Percentiles rank a stretch among this genome's conserved stretches.
Conservation (phyloP, 2,329 filamentous ascomycete genomes). For the Xylariaceae sp. region DNA sequence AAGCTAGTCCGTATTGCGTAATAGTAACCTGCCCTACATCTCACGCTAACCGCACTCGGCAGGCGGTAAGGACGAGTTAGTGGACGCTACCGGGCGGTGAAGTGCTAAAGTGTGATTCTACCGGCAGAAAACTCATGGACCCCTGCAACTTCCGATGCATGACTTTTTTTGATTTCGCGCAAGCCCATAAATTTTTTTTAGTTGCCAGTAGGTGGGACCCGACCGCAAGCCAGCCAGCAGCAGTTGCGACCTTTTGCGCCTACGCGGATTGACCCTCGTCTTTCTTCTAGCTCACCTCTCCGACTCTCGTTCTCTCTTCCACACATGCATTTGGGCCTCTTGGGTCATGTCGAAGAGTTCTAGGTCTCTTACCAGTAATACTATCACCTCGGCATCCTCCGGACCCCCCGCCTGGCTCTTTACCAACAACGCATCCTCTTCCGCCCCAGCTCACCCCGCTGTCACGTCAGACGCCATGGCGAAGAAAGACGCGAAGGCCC, state of each 20-base stretch:
- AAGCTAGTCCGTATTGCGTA: no score
- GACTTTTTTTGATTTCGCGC: background rate
- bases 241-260: constrained; percentile 7
- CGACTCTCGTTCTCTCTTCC: background rate
- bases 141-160: constrained; percentile 10
- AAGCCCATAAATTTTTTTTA: constrained; percentile 1
- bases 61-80: background rate
- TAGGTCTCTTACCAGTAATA: constrained; percentile 9
- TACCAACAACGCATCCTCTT: constrained; percentile 29
- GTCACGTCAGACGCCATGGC: constrained; percentile 21
- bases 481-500: constrained; percentile 26
- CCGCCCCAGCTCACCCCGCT: constrained; percentile 5
- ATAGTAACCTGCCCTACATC: background rate
- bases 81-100: constrained; percentile 1
- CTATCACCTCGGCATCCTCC: constrained; percentile 19
- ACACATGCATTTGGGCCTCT: constrained; percentile 7
- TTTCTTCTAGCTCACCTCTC: background rate
- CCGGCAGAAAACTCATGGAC: constrained; percentile 11
- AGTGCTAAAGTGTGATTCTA: background rate
- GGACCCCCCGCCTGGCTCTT: constrained; percentile 33
- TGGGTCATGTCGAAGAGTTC: constrained; percentile 19
- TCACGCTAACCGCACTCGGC: background rate
- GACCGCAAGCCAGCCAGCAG: background rate
- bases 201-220: background rate
- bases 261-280: background rate